phyloP scores from a whole-genome alignment of 2,329 filamentous ascomycete species.

The Lachnellula willkommii region DNA sequence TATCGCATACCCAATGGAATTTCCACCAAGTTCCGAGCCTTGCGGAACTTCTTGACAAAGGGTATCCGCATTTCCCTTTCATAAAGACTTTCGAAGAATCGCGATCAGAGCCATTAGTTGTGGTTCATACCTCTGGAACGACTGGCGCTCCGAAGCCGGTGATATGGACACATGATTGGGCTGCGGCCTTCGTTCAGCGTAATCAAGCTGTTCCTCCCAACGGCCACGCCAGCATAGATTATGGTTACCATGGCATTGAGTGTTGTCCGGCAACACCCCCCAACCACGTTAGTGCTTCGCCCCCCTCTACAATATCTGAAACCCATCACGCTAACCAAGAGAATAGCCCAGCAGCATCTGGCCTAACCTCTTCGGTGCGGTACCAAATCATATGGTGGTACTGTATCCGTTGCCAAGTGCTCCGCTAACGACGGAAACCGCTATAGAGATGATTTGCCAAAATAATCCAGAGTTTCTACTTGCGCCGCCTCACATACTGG shows the following conservation, averaged over 20 bases:
- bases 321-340: background rate
- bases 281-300: background rate
- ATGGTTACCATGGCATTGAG: background rate
- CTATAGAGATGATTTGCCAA: background rate
- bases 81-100: conserved; percentile 32
- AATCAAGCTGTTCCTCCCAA: conserved; percentile 4
- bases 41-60: conserved; percentile 16
- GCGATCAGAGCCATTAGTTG: conserved; percentile 33
- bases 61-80: conserved; percentile 23
- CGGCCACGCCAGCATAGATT: background rate
- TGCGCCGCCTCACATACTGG: background rate
- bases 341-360: background rate
- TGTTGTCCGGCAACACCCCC: background rate
- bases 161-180: conserved; percentile 31
- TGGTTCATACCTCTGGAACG: conserved; percentile 39
- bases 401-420: background rate
- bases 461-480: background rate
- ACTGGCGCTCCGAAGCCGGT: conserved; percentile 40
- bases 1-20: background rate
- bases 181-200: conserved; percentile 33
- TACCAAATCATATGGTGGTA: conserved; percentile 2
- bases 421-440: background rate
- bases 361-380: background rate
- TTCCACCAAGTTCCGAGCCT: conserved; percentile 1
- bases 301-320: background rate